These are phyloP conservation scores for Acanthamoeba quina DNA, from an alignment of 208 protist species.

Conservation along the genomic window DNA sequence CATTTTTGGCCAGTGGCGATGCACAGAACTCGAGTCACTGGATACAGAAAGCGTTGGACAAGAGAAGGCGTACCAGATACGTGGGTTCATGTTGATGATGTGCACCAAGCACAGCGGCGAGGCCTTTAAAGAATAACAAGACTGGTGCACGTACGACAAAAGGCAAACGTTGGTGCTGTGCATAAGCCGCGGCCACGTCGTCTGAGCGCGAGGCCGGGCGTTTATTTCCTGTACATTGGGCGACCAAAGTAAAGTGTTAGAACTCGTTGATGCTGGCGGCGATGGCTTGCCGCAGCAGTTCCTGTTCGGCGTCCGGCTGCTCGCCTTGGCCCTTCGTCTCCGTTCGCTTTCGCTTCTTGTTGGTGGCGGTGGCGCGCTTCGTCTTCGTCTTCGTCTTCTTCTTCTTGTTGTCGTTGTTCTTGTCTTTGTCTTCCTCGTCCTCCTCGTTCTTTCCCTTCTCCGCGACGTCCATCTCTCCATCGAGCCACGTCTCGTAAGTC, in stretches of 20 bases:
- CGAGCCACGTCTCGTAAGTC: not conserved
- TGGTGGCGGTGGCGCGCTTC: not conserved
- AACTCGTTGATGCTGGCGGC: constrained; percentile 18
- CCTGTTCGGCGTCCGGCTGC: not conserved
- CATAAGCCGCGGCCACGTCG: too few relatives aligned
- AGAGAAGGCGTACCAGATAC: too few relatives aligned
- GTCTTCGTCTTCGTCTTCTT: not conserved
- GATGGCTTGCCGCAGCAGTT: not conserved
- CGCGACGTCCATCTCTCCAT: not conserved
- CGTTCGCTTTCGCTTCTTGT: not conserved
- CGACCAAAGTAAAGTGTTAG: not conserved
- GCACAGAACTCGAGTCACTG: too few relatives aligned
- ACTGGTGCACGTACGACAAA: too few relatives aligned
- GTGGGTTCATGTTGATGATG: too few relatives aligned
- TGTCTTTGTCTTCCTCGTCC: not conserved
- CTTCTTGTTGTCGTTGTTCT: not conserved
- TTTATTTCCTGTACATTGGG: too few relatives aligned
- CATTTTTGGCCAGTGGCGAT: too few relatives aligned
- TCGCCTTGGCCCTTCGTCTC: not conserved
- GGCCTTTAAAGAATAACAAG: too few relatives aligned
- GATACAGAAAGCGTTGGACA: too few relatives aligned
- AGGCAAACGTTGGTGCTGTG: too few relatives aligned
- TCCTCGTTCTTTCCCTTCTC: not conserved
- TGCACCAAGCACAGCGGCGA: too few relatives aligned
- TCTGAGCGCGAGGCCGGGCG: too few relatives aligned